These are phyloP conservation scores for Hysterium pulicare DNA, from an alignment of 2,329 filamentous ascomycete species.

Conservation along the genomic window DNA sequence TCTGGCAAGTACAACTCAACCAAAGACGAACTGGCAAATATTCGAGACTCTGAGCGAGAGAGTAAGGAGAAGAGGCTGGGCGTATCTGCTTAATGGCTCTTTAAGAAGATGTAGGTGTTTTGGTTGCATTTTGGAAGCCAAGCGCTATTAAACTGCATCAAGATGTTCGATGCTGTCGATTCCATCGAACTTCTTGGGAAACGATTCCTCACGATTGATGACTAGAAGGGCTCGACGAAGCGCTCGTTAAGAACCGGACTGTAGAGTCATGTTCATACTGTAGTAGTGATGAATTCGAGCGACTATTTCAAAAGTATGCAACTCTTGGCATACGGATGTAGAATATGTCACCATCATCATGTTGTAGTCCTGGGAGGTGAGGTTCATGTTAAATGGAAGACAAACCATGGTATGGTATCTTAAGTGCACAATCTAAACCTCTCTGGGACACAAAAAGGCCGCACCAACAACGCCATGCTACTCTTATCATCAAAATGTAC, in stretches of 20 bases:
- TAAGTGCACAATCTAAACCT: too few relatives aligned
- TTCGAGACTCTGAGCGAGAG: constrained; percentile 63
- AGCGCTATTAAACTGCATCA: too few relatives aligned
- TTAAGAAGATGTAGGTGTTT: background rate
- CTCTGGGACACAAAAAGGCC: too few relatives aligned
- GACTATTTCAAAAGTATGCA: background rate
- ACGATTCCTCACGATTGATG: background rate
- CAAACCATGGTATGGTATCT: too few relatives aligned
- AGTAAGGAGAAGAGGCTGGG: constrained; percentile 72
- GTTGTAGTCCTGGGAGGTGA: too few relatives aligned
- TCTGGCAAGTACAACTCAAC: constrained; percentile 71
- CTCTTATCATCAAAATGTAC: too few relatives aligned
- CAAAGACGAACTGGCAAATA: constrained; percentile 68
- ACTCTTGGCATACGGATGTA: too few relatives aligned
- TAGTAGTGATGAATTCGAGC: background rate
- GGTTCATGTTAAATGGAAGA: too few relatives aligned
- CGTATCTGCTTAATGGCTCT: constrained; percentile 3
- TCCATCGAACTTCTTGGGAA: background rate
- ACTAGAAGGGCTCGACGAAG: background rate
- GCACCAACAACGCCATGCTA: too few relatives aligned
- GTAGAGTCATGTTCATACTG: background rate
- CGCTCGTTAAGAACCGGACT: background rate
- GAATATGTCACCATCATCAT: too few relatives aligned
- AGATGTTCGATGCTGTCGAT: too few relatives aligned
- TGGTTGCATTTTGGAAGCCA: background rate